Percentiles rank a stretch among this genome's conserved stretches.
phyloP scores from a whole-genome alignment of 2,329 filamentous ascomycete genomes.

The Aspergillus sergii region DNA sequence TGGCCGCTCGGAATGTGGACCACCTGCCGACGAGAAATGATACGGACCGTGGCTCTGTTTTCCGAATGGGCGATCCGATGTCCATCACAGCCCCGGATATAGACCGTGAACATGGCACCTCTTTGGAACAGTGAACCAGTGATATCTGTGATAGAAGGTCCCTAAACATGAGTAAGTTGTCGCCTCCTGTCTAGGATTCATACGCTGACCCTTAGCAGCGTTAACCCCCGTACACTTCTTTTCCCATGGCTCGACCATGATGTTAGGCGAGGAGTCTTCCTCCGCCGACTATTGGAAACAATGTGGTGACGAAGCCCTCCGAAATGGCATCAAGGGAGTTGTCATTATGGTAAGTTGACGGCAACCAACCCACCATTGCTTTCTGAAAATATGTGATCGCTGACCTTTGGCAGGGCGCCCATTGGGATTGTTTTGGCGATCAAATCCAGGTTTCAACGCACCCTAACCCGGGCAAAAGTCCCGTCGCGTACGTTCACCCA shows the following conservation, averaged over 20 bases:
- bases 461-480: constrained; percentile 61
- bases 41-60: neutral
- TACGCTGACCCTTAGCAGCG: constrained; percentile 7
- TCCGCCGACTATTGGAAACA: constrained; percentile 68
- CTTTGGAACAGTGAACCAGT: neutral
- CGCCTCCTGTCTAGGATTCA: neutral
- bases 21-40: neutral
- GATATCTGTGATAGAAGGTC: neutral
- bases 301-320: constrained; percentile 64
- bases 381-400: neutral
- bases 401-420: constrained; percentile 53
- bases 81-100: neutral
- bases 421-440: constrained; percentile 63
- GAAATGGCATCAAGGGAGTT: constrained; percentile 61
- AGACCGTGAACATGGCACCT: neutral
- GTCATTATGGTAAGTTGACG: constrained; percentile 61
- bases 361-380: constrained; percentile 6
- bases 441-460: constrained; percentile 64
- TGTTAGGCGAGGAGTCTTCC: constrained; percentile 65
- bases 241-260: constrained; percentile 72
- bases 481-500: constrained; percentile 68
- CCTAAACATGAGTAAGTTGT: neutral
- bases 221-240: constrained; percentile 66
- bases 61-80: neutral
- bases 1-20: neutral